These are phyloP conservation scores for Phialophora chinensis DNA, from an alignment of 2,329 filamentous ascomycete species.

Conservation along the genomic window DNA sequence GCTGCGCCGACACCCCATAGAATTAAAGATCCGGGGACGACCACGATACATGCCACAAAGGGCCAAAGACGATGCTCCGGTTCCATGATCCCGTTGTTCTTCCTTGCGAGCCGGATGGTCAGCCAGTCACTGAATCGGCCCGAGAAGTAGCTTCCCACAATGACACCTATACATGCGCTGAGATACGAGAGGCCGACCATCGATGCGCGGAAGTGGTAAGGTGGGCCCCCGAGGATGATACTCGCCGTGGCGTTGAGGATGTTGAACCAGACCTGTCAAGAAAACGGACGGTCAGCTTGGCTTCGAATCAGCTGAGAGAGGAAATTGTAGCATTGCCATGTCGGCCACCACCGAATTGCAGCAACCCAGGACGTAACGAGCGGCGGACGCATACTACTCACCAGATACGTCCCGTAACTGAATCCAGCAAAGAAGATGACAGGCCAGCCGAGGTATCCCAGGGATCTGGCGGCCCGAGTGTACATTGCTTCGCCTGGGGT, in stretches of 20 bases:
- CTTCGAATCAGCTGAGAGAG: too few relatives aligned
- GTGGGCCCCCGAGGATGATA: slow-evolving; percentile 45
- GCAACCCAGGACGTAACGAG: too few relatives aligned
- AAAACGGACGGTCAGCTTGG: slow-evolving; percentile 3
- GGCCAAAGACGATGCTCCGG: slow-evolving; percentile 42
- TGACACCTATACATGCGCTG: slow-evolving; percentile 37
- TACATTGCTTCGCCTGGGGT: slow-evolving; percentile 26
- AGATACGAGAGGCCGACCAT: slow-evolving; percentile 51
- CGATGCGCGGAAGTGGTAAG: slow-evolving; percentile 48
- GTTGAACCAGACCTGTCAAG: slow-evolving; percentile 50
- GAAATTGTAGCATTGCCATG: too few relatives aligned
- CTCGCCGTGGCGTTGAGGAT: slow-evolving; percentile 52
- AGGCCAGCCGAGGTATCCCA: slow-evolving; percentile 43
- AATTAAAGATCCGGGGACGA: slow-evolving; percentile 55
- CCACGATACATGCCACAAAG: slow-evolving; percentile 45
- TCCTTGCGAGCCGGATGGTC: slow-evolving; percentile 37
- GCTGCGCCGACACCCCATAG: slow-evolving; percentile 61
- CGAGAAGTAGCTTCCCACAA: slow-evolving; percentile 31
- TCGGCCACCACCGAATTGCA: too few relatives aligned
- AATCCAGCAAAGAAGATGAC: slow-evolving; percentile 51
- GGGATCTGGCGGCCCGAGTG: slow-evolving; percentile 19
- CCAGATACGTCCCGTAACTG: slow-evolving; percentile 48
- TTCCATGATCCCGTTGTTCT: slow-evolving; percentile 41
- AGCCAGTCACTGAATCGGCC: slow-evolving; percentile 41
- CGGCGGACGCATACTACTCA: slow-evolving; percentile 27